Conservation (phyloP, 306 rosid species). For the Cicer yamashitae region DNA sequence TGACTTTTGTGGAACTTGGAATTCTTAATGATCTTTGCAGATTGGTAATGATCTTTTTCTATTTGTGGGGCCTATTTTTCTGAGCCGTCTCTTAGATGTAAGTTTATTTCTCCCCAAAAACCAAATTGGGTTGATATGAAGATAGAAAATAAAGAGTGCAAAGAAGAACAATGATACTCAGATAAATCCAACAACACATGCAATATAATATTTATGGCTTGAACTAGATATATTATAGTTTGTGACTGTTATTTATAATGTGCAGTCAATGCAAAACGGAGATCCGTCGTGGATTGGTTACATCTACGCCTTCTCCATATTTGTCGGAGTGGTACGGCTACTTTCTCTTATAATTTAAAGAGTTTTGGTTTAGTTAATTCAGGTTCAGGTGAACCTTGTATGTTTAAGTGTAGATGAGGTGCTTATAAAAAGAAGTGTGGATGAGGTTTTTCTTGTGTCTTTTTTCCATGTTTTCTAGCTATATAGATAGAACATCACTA, state of each 20-base stretch:
- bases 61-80: slow-evolving; percentile 73
- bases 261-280: slow-evolving; percentile 91
- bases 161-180: background rate
- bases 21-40: slow-evolving; percentile 55
- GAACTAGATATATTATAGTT: slow-evolving; percentile 24
- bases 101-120: slow-evolving; percentile 37
- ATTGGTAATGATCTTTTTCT: slow-evolving; percentile 78
- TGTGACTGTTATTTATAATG: slow-evolving; percentile 47
- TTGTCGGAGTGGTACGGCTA: slow-evolving; percentile 75
- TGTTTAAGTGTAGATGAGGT: no score
- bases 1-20: slow-evolving; percentile 29
- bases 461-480: no score
- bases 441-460: no score
- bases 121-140: slow-evolving; percentile 14
- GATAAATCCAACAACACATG: no score
- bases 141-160: background rate
- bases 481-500: no score
- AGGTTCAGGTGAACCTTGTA: no score
- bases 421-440: no score
- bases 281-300: slow-evolving; percentile 91
- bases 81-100: slow-evolving; percentile 76
- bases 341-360: slow-evolving; percentile 29
- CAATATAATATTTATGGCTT: background rate
- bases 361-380: no score
- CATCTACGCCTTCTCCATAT: slow-evolving; percentile 78